Evolutionary conservation across 2,329 filamentous ascomycete species (phyloP).

Genomic region (Didymellaceae sp.): DNA sequence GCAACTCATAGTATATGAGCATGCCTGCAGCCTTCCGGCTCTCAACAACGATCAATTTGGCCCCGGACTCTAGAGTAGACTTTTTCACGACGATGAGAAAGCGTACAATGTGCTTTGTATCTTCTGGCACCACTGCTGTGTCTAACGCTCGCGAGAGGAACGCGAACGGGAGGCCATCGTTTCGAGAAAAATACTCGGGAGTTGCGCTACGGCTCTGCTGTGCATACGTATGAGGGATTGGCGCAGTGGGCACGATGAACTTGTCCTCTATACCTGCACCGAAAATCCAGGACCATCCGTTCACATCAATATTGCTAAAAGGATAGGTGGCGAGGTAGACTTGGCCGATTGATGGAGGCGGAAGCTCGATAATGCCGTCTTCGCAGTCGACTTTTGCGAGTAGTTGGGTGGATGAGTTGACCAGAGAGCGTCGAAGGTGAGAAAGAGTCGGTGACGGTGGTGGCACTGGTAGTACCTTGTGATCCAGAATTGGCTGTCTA

Average conservation of each 20-base stretch:
- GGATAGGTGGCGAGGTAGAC: slow-evolving; percentile 34
- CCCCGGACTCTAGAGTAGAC: slow-evolving; percentile 5
- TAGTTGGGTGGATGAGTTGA: slow-evolving; percentile 24
- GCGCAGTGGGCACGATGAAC: slow-evolving; percentile 11
- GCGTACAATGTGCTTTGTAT: slow-evolving; percentile 15
- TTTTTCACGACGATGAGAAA: slow-evolving; percentile 31
- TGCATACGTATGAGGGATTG: neutral
- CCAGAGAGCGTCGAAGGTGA: neutral
- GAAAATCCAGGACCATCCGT: slow-evolving; percentile 34
- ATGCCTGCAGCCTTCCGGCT: slow-evolving; percentile 35
- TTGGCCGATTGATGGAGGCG: slow-evolving; percentile 21
- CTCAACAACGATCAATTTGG: slow-evolving; percentile 31
- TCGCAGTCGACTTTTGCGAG: slow-evolving; percentile 23
- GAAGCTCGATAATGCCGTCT: slow-evolving; percentile 30
- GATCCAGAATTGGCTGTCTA: slow-evolving; percentile 17
- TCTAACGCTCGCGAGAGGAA: slow-evolving; percentile 33
- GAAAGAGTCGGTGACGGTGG: neutral
- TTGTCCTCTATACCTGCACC: slow-evolving; percentile 23
- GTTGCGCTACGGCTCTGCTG: slow-evolving; percentile 16
- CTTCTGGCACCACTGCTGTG: slow-evolving; percentile 22
- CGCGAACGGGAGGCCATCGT: slow-evolving; percentile 23
- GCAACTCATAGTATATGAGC: slow-evolving; percentile 29
- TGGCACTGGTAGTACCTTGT: slow-evolving; percentile 1
- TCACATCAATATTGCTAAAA: slow-evolving; percentile 33
- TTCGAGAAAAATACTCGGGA: slow-evolving; percentile 12